A percentile compares a stretch with the other conserved stretches of the same genome.
phyloP scores from a whole-genome alignment of 805 yeast genomes.

The Lachancea dasiensis region DNA sequence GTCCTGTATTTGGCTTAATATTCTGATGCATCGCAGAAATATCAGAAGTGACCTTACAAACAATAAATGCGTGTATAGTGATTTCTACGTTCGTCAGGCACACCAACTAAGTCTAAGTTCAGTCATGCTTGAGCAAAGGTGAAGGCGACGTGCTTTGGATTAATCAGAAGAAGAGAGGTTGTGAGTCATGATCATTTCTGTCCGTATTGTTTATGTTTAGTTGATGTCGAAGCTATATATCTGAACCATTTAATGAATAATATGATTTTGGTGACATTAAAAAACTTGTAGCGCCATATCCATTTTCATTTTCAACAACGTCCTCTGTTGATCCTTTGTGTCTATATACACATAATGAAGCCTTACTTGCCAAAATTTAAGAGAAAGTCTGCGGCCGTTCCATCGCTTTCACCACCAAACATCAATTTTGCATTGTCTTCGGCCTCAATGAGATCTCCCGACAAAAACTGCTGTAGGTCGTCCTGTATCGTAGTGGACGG shows the following conservation, averaged over 20 bases:
- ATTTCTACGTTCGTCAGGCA: too few relatives aligned
- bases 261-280: not conserved
- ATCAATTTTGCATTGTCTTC: conserved; percentile 30
- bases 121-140: too few relatives aligned
- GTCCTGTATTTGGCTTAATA: not conserved
- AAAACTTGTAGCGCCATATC: not conserved
- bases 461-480: conserved; percentile 28
- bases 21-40: not conserved
- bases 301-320: not conserved
- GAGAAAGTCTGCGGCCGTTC: conserved; percentile 27
- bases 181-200: too few relatives aligned
- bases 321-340: not conserved
- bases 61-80: too few relatives aligned
- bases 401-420: conserved; percentile 16
- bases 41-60: too few relatives aligned
- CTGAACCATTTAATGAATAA: too few relatives aligned
- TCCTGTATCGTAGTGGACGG: conserved; percentile 14
- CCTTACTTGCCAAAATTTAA: conserved; percentile 26
- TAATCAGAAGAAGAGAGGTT: too few relatives aligned
- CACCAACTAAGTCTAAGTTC: too few relatives aligned
- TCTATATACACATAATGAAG: not conserved
- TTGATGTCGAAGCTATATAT: too few relatives aligned
- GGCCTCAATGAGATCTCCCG: conserved; percentile 29
- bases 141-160: too few relatives aligned
- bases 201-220: too few relatives aligned